Evolutionary conservation across 2,329 filamentous ascomycete genomes (phyloP).

Genomic region (Aspergillaceae sp.): DNA sequence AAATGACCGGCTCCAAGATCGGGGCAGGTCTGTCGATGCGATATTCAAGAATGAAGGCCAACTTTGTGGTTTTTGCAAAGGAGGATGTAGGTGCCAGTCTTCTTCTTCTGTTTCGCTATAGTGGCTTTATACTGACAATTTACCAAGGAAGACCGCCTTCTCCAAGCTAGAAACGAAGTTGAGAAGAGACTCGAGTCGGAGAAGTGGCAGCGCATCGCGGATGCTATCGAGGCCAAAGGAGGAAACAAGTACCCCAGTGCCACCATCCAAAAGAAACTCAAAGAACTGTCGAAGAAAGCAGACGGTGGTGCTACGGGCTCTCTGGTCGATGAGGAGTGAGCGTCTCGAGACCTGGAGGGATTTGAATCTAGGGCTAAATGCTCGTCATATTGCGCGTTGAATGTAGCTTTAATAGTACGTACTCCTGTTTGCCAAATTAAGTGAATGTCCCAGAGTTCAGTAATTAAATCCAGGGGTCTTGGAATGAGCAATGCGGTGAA

Average conservation of each 20-base stretch:
- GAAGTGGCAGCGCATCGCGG: conserved; percentile 33
- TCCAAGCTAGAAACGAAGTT: conserved; percentile 30
- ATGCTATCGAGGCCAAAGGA: conserved; percentile 1
- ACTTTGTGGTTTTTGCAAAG: conserved; percentile 10
- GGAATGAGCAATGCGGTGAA: too few relatives aligned
- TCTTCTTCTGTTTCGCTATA: conserved; percentile 3
- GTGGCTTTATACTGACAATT: not conserved
- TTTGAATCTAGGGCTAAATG: not conserved
- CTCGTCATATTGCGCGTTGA: too few relatives aligned
- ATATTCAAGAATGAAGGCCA: not conserved
- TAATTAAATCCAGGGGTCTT: too few relatives aligned
- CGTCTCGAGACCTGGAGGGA: not conserved
- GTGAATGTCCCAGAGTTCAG: too few relatives aligned
- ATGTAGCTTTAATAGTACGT: too few relatives aligned
- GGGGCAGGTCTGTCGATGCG: not conserved
- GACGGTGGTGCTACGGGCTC: not conserved
- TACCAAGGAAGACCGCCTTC: conserved; percentile 19
- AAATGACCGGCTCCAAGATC: not conserved
- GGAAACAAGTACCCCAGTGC: conserved; percentile 26
- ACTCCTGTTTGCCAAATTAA: too few relatives aligned
- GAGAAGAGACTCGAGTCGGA: conserved; percentile 32
- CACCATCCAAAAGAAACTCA: conserved; percentile 32
- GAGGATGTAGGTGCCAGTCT: conserved; percentile 20
- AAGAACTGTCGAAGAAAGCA: conserved; percentile 27
- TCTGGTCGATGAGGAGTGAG: not conserved